Percentiles rank a stretch among this genome's conserved stretches.
phyloP scores from a whole-genome alignment of 2,329 filamentous ascomycete genomes.

The Diaporthe vaccinii region DNA sequence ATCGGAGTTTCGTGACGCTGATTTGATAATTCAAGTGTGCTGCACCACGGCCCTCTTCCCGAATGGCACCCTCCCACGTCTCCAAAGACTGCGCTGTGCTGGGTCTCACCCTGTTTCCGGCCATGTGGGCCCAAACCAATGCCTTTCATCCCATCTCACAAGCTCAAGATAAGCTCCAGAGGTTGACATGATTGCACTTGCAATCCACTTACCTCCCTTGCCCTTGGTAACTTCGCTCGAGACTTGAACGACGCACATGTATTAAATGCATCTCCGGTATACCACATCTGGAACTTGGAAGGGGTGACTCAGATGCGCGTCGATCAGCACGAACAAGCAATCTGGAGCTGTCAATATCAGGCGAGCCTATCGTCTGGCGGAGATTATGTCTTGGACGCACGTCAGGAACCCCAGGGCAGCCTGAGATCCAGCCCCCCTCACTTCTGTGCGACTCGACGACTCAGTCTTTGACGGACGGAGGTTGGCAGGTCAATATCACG shows the following conservation, averaged over 20 bases:
- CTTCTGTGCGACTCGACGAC: not conserved
- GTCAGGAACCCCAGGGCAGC: not conserved
- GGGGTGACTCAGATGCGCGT: constrained; percentile 1
- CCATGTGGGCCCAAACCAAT: not conserved
- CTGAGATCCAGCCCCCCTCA: not conserved
- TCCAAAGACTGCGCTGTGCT: not conserved
- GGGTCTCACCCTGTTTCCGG: no score
- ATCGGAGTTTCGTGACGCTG: not conserved
- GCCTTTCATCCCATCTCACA: not conserved
- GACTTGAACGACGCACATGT: not conserved
- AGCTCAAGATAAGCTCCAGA: not conserved
- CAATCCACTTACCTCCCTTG: no score
- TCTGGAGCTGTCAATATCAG: constrained; percentile 16
- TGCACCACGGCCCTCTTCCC: not conserved
- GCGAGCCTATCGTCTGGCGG: constrained; percentile 6
- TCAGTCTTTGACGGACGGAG: not conserved
- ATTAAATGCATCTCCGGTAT: no score
- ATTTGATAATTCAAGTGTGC: not conserved
- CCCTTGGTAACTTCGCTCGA: not conserved
- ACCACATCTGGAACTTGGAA: not conserved
- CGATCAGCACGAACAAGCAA: not conserved
- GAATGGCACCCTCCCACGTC: not conserved
- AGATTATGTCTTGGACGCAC: constrained; percentile 8
- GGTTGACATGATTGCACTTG: not conserved
- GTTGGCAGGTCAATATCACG: not conserved